Percentiles rank a stretch among this genome's conserved stretches.
These are phyloP conservation scores for Lactifluus volemus DNA, from an alignment of 768 basidiomycete species.

Conservation along the genomic window DNA sequence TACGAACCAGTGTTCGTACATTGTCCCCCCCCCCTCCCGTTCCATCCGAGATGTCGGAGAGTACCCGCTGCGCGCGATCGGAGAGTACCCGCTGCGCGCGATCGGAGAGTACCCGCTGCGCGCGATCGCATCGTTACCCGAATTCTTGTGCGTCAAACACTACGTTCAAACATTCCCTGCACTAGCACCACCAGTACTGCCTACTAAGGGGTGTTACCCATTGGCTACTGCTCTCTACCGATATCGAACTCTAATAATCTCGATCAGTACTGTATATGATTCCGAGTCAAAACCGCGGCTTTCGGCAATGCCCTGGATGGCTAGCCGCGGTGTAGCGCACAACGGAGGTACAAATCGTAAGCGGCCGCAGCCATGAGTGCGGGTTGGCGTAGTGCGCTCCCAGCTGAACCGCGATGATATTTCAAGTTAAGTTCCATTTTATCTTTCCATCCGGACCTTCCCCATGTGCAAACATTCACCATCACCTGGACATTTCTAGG, in stretches of 20 bases:
- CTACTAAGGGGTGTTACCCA: conserved; percentile 62
- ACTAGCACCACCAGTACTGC: conserved; percentile 29
- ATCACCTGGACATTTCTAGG: conserved; percentile 58
- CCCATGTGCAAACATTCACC: conserved; percentile 76
- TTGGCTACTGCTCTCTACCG: conserved; percentile 96
- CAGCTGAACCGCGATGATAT: conserved; percentile 67
- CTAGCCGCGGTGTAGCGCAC: conserved; percentile 72
- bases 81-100: too few species aligned
- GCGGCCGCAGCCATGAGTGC: conserved; percentile 69
- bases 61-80: conserved; percentile 64
- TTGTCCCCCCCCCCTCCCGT: neutral
- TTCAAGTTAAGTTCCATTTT: conserved; percentile 32
- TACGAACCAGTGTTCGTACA: neutral
- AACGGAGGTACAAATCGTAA: conserved; percentile 42
- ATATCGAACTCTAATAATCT: conserved; percentile 93
- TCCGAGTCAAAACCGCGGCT: conserved; percentile 72
- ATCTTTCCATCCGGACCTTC: conserved; percentile 58
- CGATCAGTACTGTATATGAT: conserved; percentile 67
- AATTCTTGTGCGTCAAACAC: conserved; percentile 51
- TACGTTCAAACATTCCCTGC: conserved; percentile 77
- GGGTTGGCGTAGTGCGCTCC: conserved; percentile 69
- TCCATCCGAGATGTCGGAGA: too few species aligned
- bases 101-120: conserved; percentile 28
- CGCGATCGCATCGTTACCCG: conserved; percentile 96
- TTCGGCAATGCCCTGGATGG: conserved; percentile 86